Evolutionary conservation across 2,329 filamentous ascomycete genomes (phyloP).

Genomic region (Trichoderma harzianum): DNA sequence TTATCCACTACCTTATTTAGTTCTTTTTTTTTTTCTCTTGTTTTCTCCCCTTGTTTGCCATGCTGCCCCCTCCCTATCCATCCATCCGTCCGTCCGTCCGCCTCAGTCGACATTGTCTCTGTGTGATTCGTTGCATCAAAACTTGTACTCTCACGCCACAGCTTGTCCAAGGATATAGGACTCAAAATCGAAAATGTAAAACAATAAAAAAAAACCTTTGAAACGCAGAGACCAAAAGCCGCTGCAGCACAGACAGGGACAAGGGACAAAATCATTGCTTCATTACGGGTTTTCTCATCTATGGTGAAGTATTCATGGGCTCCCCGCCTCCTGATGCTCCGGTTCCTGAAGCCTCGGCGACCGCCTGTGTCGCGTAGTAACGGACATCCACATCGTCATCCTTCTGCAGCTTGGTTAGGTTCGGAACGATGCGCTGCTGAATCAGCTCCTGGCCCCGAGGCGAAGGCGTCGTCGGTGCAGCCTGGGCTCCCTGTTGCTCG

Average conservation of each 20-base stretch:
- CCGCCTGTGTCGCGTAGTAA: constrained; percentile 93
- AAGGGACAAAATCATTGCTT: constrained; percentile 52
- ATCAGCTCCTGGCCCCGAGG: constrained; percentile 75
- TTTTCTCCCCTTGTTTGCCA: not conserved
- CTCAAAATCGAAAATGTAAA: not conserved
- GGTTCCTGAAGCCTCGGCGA: constrained; percentile 53
- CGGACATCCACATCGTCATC: constrained; percentile 97
- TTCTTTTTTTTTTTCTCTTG: not conserved
- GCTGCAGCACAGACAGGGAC: constrained; percentile 3
- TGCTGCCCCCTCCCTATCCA: not conserved
- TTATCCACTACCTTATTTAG: not conserved
- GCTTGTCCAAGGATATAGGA: not conserved
- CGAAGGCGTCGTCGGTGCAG: constrained; percentile 59
- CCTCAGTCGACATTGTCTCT: not conserved
- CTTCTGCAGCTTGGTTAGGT: constrained; percentile 90
- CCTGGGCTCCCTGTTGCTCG: constrained; percentile 69
- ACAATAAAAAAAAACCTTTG: not conserved
- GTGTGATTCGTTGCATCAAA: not conserved
- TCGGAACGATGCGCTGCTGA: constrained; percentile 80
- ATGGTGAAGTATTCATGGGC: constrained; percentile 64
- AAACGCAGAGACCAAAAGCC: not conserved
- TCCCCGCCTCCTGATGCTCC: constrained; percentile 41
- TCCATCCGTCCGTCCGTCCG: not conserved
- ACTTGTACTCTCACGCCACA: constrained; percentile 6
- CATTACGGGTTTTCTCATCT: constrained; percentile 49